phyloP scores from a whole-genome alignment of 495 filamentous ascomycete species.

The Neurospora sp. region DNA sequence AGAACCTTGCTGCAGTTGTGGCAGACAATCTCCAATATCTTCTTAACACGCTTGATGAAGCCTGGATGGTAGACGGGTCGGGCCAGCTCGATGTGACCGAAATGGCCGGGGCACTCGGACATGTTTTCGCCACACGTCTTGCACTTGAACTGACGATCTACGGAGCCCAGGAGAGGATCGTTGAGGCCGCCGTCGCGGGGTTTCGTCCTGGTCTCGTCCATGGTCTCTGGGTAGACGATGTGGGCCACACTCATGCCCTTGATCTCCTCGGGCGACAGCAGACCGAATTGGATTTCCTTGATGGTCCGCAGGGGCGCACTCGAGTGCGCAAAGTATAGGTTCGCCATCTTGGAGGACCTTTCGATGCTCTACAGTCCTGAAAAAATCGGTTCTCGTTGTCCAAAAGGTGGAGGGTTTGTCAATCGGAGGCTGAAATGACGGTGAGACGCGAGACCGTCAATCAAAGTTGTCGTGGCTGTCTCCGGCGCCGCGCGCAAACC shows the following conservation, averaged over 20 bases:
- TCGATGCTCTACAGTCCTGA: not conserved
- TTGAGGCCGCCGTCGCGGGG: slow-evolving; percentile 85
- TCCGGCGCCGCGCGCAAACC: slow-evolving; percentile 7
- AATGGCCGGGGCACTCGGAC: slow-evolving; percentile 92
- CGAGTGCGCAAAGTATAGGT: slow-evolving; percentile 83
- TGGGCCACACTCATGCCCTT: slow-evolving; percentile 92
- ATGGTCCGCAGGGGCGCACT: slow-evolving; percentile 92
- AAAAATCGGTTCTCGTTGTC: not conserved
- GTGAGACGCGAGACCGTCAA: slow-evolving; percentile 2
- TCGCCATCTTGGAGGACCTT: slow-evolving; percentile 60
- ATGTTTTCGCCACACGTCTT: slow-evolving; percentile 90
- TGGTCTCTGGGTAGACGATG: slow-evolving; percentile 92
- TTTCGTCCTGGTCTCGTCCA: slow-evolving; percentile 86
- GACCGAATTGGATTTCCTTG: slow-evolving; percentile 96
- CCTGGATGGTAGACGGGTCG: slow-evolving; percentile 91
- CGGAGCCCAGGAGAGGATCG: slow-evolving; percentile 86
- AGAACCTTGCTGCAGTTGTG: slow-evolving; percentile 95
- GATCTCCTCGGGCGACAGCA: slow-evolving; percentile 93
- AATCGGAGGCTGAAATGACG: slow-evolving; percentile 2
- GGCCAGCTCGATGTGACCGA: slow-evolving; percentile 94
- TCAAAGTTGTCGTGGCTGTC: slow-evolving; percentile 1
- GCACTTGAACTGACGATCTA: slow-evolving; percentile 88
- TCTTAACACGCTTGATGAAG: slow-evolving; percentile 96
- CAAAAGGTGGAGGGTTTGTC: not conserved
- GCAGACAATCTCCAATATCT: slow-evolving; percentile 93